Percentiles rank a stretch among this genome's conserved stretches.
Conservation (phyloP, 306 rosid species). For the Carpinus fangiana region DNA sequence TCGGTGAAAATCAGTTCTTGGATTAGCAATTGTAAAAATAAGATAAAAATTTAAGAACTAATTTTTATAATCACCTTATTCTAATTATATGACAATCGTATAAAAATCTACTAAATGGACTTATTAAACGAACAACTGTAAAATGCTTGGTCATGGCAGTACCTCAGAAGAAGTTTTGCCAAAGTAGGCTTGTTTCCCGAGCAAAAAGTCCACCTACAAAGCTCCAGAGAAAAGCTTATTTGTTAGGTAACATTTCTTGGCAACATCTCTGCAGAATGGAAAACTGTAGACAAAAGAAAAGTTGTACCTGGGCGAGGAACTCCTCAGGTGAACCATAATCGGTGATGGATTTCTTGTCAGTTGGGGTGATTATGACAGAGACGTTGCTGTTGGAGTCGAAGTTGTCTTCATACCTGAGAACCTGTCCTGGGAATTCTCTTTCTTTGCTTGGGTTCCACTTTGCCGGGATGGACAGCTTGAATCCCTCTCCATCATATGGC, state of each 20-base stretch:
- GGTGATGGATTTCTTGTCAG: constrained; percentile 79
- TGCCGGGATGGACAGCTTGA: constrained; percentile 76
- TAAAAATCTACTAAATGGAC: no score
- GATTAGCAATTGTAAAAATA: no score
- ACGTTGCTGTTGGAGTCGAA: constrained; percentile 67
- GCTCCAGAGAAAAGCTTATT: constrained; percentile 21
- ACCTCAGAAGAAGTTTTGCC: constrained; percentile 98
- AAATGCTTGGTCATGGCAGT: constrained; percentile 16
- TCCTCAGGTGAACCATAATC: constrained; percentile 85
- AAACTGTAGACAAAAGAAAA: neutral
- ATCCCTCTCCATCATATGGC: constrained; percentile 78
- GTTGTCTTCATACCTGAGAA: constrained; percentile 92
- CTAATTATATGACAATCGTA: no score
- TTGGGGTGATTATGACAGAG: constrained; percentile 64
- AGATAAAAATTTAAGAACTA: no score
- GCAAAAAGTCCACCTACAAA: constrained; percentile 81
- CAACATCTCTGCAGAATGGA: neutral
- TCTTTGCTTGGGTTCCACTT: constrained; percentile 99
- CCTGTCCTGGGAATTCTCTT: constrained; percentile 76
- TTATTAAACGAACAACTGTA: neutral
- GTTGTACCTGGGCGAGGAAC: constrained; percentile 50
- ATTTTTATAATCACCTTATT: no score
- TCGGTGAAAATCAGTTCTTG: no score
- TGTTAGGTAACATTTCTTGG: constrained; percentile 18
- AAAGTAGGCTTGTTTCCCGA: constrained; percentile 82